These are phyloP conservation scores for Cyphellophora europaea DNA, from an alignment of 2,329 filamentous ascomycete genomes.

Conservation along the genomic window DNA sequence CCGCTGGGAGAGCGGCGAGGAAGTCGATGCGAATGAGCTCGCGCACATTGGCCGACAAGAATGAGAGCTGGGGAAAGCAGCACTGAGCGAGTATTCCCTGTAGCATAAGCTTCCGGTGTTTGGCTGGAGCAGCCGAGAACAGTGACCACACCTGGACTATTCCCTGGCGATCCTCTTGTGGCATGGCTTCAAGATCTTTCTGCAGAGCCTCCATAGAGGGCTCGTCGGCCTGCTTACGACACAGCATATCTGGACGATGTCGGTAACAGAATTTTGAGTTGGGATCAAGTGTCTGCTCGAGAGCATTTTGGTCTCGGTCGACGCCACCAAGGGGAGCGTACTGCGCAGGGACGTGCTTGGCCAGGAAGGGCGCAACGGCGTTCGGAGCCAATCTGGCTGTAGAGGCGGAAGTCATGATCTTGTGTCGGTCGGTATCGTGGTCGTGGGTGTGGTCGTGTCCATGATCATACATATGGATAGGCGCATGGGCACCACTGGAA, in stretches of 20 bases:
- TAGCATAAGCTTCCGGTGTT: conserved; percentile 91
- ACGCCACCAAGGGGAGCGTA: conserved; percentile 64
- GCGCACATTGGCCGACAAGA: conserved; percentile 79
- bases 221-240: conserved; percentile 84
- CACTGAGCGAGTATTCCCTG: conserved; percentile 94
- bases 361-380: conserved; percentile 78
- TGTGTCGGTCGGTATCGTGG: conserved; percentile 20
- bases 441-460: conserved; percentile 10
- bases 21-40: conserved; percentile 98
- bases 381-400: conserved; percentile 58
- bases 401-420: conserved; percentile 31
- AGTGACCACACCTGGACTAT: conserved; percentile 97
- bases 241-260: conserved; percentile 88
- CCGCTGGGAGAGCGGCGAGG: conserved; percentile 73
- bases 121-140: conserved; percentile 88
- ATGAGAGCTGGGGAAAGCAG: conserved; percentile 94
- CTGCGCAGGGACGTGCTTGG: conserved; percentile 79
- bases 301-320: conserved; percentile 6
- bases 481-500: conserved; percentile 4
- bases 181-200: conserved; percentile 70
- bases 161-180: conserved; percentile 80
- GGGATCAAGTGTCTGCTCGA: conserved; percentile 30
- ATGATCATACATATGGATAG: conserved; percentile 17
- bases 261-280: conserved; percentile 95
- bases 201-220: conserved; percentile 94